Base-by-base conservation (phyloP, 441 rosid species). In the Adansonia grandidieri region DNA sequence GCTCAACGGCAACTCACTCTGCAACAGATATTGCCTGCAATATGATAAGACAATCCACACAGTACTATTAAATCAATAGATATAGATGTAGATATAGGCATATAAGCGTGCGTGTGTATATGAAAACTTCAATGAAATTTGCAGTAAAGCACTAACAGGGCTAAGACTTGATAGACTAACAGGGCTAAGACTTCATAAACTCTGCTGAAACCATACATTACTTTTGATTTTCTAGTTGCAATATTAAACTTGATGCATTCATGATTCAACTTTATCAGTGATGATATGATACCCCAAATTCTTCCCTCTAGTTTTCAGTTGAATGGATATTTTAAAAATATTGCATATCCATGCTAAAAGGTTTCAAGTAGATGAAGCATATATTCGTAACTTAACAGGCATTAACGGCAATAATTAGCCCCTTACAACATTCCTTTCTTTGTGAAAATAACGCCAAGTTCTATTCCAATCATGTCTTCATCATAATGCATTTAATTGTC, bases 1-100 rank as follows among this genome's bases (percentile, higher is more conserved):
- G 98, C 87, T 96, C 98, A 81, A 92, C 95, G 73, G 97, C 90
- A 87, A 96, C 98, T 85, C 99, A 90, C 85, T 92, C 97, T 77
- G 99, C 98, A 73, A 96, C 99, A 79, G 98, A 92, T 85, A 92
- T 89, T 86, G 99, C 98, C 99, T 96, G 85, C 75, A 87, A 28
- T 28, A 79, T 28, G 72, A 67, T 79, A 80, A 54, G 75, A 61
- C 4, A 14, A 69, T n/a, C 44, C 56, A 20, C 9, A 70, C 28
- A 71, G 19, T 50, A 48, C 20, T 22, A 54, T 67, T 64, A 64
- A 48, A 11, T 28, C 32, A 24, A 24, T 24, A 24, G 28, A 24
- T 24, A 24, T 24, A 24, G 28, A 24, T 24, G 28, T 24, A 24
- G 28, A 24, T 24, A 24, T 24, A 24, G 28, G 28, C 28, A 24